phyloP scores from a whole-genome alignment of 2,329 filamentous ascomycete genomes.

The Sclerotinia trifoliorum region DNA sequence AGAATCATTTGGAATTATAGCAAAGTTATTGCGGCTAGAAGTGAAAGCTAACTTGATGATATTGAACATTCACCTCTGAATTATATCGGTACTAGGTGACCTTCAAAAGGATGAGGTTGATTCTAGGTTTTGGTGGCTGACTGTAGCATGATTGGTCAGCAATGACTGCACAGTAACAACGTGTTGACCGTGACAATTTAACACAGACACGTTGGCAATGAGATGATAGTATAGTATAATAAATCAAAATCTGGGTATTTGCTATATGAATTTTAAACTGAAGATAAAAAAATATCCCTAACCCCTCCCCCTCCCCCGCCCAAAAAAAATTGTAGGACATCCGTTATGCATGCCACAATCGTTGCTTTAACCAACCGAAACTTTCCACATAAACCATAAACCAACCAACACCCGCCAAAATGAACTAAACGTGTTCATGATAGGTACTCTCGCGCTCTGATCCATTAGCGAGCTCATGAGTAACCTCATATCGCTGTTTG shows the following conservation, averaged over 20 bases:
- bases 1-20: not conserved
- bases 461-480: not conserved
- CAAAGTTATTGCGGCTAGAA: no score
- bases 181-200: not conserved
- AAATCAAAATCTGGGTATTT: not conserved
- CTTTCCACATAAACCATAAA: not conserved
- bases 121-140: not conserved
- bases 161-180: not conserved
- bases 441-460: not conserved
- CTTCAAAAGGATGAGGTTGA: not conserved
- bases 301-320: no score
- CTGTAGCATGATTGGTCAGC: not conserved
- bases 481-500: constrained; percentile 4
- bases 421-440: not conserved
- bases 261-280: not conserved
- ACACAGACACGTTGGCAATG: not conserved
- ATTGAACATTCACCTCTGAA: no score
- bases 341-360: not conserved
- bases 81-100: no score
- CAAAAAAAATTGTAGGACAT: not conserved
- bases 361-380: not conserved
- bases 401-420: not conserved
- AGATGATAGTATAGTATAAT: not conserved
- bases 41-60: no score
- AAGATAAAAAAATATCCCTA: not conserved